Evolutionary conservation across 2,329 filamentous ascomycete species (phyloP), one percentile per base, ranked within the genome.

Genomic region (Talaromyces pinophilus): DNA sequence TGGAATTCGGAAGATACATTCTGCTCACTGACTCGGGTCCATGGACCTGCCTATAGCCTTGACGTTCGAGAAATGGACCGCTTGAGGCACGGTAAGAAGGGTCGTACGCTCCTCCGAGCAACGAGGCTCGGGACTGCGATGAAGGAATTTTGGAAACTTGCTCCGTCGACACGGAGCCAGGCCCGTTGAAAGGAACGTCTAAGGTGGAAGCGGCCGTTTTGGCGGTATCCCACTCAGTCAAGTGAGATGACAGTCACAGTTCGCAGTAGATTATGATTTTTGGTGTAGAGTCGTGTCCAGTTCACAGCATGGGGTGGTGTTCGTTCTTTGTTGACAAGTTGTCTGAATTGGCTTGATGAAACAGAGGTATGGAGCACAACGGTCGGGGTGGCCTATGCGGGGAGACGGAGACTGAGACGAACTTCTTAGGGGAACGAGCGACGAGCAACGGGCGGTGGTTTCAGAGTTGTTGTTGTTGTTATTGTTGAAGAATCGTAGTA

Each of bases 1-100:
- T 87, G 66, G 91, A 91, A 76, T 88, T 91, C 72, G 96, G 90
- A 72, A 91, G 87, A 76, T 93, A 94, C 82, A 93, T 87, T 72
- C 80, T 87, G 71, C 75, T 73, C 48, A 66, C 71, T 40, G 69
- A 76, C 72, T 70, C 72, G 25, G 77, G 75, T 50, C 72, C 77
- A 61, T 63, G 60, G 46, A 76, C 73, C 70, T 75, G 75, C 33
- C 80, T 70, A 78, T 84, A 80, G 69, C 79, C 84, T 78, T 85
- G 78, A 72, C 84, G 81, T 71, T 82, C 77, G 78, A 85, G 82
- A 74, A 81, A 85, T 25, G 80, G 83, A 62, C 79, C 80, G 59
- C 78, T 71, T 70, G 82, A 81, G 67, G 80, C 80, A 65, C 82
- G 78, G 74, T 82, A 83, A 68, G 82, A 78, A 48, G 82, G 81